These are phyloP conservation scores for Coemansia sp. DNA, from an alignment of 192 early-diverging fungal genomes.

Conservation along the genomic window DNA sequence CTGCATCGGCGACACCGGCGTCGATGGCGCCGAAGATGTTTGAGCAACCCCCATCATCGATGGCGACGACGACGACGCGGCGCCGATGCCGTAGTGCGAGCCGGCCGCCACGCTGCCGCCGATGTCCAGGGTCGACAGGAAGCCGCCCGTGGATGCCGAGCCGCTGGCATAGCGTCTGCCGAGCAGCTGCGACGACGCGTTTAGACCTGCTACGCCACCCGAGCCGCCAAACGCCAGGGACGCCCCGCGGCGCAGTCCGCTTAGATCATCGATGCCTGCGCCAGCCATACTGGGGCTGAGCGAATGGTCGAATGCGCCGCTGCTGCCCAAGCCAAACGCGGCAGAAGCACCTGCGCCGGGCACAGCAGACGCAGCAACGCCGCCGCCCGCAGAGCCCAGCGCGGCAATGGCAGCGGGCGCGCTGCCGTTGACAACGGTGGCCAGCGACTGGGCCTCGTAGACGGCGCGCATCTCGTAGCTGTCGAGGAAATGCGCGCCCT, in stretches of 20 bases:
- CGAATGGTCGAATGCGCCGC: background rate
- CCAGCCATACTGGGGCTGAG: background rate
- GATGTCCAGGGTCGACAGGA: background rate
- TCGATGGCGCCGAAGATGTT: slow-evolving; percentile 5
- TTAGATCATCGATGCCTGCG: background rate
- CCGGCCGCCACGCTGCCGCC: background rate
- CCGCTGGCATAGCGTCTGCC: slow-evolving; percentile 9
- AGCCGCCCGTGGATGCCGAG: background rate
- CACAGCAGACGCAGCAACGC: background rate
- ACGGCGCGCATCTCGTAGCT: slow-evolving; percentile 36
- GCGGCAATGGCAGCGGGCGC: background rate
- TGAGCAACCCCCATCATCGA: background rate
- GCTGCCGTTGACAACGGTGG: background rate
- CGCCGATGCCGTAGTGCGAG: slow-evolving; percentile 1
- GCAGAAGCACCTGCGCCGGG: background rate
- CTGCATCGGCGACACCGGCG: slow-evolving; percentile 24
- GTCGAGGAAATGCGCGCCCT: slow-evolving; percentile 54
- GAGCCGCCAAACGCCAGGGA: background rate
- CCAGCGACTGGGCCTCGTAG: slow-evolving; percentile 33
- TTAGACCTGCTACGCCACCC: background rate
- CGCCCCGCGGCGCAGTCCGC: background rate
- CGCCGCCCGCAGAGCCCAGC: background rate
- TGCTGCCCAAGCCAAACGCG: background rate
- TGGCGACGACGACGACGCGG: background rate
- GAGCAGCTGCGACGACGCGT: slow-evolving; percentile 16